Conservation (phyloP, 1,284 basidiomycete species). For the Sporisorium exsertum region DNA sequence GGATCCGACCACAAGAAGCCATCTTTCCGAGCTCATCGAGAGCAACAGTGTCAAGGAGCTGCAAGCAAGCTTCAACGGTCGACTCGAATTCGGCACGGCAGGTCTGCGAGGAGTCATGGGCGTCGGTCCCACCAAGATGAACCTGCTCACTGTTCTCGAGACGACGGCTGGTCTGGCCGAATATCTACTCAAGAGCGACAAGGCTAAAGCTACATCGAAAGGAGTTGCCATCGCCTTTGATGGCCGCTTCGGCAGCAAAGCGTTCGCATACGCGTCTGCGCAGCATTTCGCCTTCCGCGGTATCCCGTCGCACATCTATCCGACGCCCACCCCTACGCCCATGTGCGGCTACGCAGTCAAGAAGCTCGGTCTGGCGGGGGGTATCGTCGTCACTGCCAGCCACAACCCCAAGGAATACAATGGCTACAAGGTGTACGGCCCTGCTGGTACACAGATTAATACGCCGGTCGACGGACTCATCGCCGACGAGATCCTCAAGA, state of each 20-base stretch:
- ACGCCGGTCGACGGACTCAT: constrained; percentile 59
- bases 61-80: constrained; percentile 50
- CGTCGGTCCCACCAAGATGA: constrained; percentile 59
- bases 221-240: constrained; percentile 66
- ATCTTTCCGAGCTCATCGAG: constrained; percentile 46
- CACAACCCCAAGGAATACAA: constrained; percentile 66
- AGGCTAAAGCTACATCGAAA: constrained; percentile 25
- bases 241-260: constrained; percentile 56
- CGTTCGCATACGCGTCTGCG: constrained; percentile 55
- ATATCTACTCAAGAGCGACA: constrained; percentile 46
- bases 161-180: constrained; percentile 57
- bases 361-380: constrained; percentile 55
- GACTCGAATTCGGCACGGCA: constrained; percentile 61
- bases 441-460: constrained; percentile 62
- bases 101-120: constrained; percentile 61
- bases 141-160: constrained; percentile 58
- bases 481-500: constrained; percentile 50
- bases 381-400: constrained; percentile 61
- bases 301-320: constrained; percentile 53
- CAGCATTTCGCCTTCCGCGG: constrained; percentile 53
- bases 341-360: constrained; percentile 61
- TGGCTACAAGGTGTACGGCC: constrained; percentile 62
- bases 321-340: constrained; percentile 49
- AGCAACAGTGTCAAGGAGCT: constrained; percentile 43
- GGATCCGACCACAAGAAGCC: constrained; percentile 40